These are phyloP conservation scores for Yarrowia sp. DNA, from an alignment of 805 yeast genomes.

Conservation along the genomic window DNA sequence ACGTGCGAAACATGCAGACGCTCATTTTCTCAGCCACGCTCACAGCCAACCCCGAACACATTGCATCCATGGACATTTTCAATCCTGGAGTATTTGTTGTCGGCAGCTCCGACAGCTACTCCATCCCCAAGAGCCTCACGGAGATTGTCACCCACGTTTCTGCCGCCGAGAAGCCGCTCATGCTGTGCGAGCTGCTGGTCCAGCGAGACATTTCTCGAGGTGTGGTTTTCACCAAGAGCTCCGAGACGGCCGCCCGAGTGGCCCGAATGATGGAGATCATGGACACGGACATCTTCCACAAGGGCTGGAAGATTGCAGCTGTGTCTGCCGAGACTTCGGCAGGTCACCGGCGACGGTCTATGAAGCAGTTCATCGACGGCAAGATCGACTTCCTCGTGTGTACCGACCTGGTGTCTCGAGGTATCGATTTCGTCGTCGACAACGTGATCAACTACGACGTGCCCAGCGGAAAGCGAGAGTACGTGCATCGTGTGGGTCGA, in stretches of 20 bases:
- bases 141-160: conserved; percentile 40
- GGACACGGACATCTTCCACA: conserved; percentile 32
- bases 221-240: conserved; percentile 70
- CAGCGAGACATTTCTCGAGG: conserved; percentile 38
- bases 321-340: conserved; percentile 41
- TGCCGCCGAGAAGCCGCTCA: conserved; percentile 63
- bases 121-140: conserved; percentile 40
- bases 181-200: conserved; percentile 55
- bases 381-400: conserved; percentile 55
- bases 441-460: conserved; percentile 87
- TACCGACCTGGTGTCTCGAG: conserved; percentile 95
- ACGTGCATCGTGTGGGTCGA: conserved; percentile 94
- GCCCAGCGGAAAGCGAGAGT: conserved; percentile 85
- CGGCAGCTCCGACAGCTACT: conserved; percentile 47
- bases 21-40: conserved; percentile 89
- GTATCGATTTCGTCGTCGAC: conserved; percentile 74
- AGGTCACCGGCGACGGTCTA: conserved; percentile 52
- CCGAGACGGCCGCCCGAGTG: conserved; percentile 83
- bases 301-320: conserved; percentile 25
- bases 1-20: conserved; percentile 50
- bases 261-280: conserved; percentile 56
- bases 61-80: conserved; percentile 65
- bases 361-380: conserved; percentile 58
- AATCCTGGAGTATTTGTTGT: conserved; percentile 75
- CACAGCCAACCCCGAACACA: conserved; percentile 86